These are phyloP conservation scores for Corchorus capsularis DNA, from an alignment of 345 rosid genomes.

Conservation along the genomic window DNA sequence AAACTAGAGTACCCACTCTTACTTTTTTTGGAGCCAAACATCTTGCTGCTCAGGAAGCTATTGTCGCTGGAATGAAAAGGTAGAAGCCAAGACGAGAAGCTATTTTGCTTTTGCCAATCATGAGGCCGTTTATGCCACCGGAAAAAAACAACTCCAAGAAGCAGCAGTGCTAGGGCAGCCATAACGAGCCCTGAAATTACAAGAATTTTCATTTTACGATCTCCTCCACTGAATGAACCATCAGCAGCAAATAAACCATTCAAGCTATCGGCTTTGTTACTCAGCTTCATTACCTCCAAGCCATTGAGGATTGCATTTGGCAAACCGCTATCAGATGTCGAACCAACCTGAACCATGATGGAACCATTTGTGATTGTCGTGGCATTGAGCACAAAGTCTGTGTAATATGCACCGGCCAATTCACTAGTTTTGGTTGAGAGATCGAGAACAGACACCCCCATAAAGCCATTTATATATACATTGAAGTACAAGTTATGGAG, in stretches of 20 bases:
- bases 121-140: slow-evolving; percentile 79
- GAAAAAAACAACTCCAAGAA: slow-evolving; percentile 45
- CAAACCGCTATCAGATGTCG: slow-evolving; percentile 54
- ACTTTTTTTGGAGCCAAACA: slow-evolving; percentile 55
- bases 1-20: slow-evolving; percentile 22
- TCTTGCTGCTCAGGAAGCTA: slow-evolving; percentile 76
- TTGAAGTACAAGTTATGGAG: too few relatives aligned
- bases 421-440: slow-evolving; percentile 53
- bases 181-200: slow-evolving; percentile 55
- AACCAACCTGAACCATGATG: slow-evolving; percentile 62
- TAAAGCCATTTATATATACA: slow-evolving; percentile 48
- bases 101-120: slow-evolving; percentile 81
- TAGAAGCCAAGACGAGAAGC: slow-evolving; percentile 85
- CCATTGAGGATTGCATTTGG: slow-evolving; percentile 70
- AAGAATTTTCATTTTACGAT: slow-evolving; percentile 46
- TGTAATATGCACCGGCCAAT: slow-evolving; percentile 49
- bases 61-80: slow-evolving; percentile 70
- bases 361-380: slow-evolving; percentile 48
- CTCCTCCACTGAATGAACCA: slow-evolving; percentile 37
- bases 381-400: slow-evolving; percentile 57
- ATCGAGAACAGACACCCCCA: slow-evolving; percentile 47
- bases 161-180: slow-evolving; percentile 47
- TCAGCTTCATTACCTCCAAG: slow-evolving; percentile 73
- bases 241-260: slow-evolving; percentile 80
- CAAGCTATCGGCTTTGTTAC: slow-evolving; percentile 67